Percentiles rank a stretch among this genome's conserved stretches.
These are phyloP conservation scores for Didymella pomorum DNA, from an alignment of 2,329 filamentous ascomycete genomes.

Conservation along the genomic window DNA sequence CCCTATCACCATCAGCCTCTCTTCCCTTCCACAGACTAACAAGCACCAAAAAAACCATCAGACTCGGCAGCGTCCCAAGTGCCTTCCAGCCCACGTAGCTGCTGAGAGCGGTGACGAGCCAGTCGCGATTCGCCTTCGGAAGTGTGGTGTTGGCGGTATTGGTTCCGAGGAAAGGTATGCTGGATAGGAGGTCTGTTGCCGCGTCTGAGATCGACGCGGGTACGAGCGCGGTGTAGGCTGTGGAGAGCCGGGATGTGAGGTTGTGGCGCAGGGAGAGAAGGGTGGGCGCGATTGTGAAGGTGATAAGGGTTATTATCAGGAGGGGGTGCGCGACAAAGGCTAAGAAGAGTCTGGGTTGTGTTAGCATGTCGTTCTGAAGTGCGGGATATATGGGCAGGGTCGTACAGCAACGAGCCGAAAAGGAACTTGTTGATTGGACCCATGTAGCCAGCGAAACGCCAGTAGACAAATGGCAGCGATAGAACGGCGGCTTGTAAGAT, in stretches of 20 bases:
- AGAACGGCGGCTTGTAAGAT: constrained; percentile 7
- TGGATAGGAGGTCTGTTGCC: background rate
- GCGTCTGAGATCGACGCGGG: background rate
- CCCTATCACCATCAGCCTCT: background rate
- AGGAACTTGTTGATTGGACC: background rate
- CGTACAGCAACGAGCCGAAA: background rate
- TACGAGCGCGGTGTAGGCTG: background rate
- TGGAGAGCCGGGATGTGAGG: background rate
- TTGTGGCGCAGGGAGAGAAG: constrained; percentile 5
- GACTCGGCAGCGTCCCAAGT: constrained; percentile 1
- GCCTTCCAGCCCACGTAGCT: constrained; percentile 12
- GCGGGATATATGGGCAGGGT: too few relatives aligned
- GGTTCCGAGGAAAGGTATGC: background rate
- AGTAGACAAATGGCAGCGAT: constrained; percentile 5
- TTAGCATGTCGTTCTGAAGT: too few relatives aligned
- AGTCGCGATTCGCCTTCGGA: background rate
- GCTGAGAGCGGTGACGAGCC: background rate
- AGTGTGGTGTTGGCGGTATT: background rate
- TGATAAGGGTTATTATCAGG: constrained; percentile 3
- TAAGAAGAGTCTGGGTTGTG: background rate
- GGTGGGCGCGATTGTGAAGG: constrained; percentile 14
- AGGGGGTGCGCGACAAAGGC: constrained; percentile 10
- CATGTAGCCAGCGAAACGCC: background rate
- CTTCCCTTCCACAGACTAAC: background rate
- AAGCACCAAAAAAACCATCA: background rate